Evolutionary conservation across 345 rosid species (phyloP), one percentile per base, ranked within the genome.

Genomic region (Theobroma cacao): DNA sequence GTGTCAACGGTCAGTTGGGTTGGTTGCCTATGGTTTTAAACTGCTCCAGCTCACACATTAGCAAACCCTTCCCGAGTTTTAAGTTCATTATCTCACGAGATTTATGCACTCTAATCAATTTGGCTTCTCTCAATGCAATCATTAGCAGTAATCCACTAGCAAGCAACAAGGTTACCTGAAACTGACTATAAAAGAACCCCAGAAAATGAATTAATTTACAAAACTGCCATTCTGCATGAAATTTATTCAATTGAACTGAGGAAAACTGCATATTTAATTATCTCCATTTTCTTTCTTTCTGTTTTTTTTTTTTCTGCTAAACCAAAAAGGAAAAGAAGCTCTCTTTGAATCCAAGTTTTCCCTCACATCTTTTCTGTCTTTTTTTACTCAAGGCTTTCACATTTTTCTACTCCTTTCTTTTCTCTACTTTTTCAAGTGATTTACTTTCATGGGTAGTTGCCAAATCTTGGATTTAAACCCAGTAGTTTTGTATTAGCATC

Each of bases 391-490:
- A 53, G 62, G 26, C 76, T 72, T 48, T 47, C 50, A 84, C 91
- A 86, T 89, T 88, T 94, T 93, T 91, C 86, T 87, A 94, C 89
- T 90, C 90, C 88, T 90, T 90, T 92, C 84, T 81, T 91, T 85
- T 76, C 76, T 82, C 82, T 53, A 53, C 61, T 74, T 64, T 76
- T 63, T 68, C 40, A 33, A 70, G 66, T 79, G 78, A 80, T 87
- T 87, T 88, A 83, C 86, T 82, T 81, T 84, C 87, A 22, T 79
- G 91, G 92, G 86, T 84, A 18, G 86, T 88, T 90, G 84, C 84
- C 83, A 72, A 81, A 84, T 85, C 92, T 82, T 80, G 79, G 83
- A 77, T 87, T 88, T 84, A 80, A 73, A 62, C 82, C 66, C 80
- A 56, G 40, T 62, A 31, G 31, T 53, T 36, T 15, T 66, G 84